A percentile compares a stretch with the other conserved stretches of the same genome.
phyloP scores from a whole-genome alignment of 306 rosid genomes.

The Sindora glabra region DNA sequence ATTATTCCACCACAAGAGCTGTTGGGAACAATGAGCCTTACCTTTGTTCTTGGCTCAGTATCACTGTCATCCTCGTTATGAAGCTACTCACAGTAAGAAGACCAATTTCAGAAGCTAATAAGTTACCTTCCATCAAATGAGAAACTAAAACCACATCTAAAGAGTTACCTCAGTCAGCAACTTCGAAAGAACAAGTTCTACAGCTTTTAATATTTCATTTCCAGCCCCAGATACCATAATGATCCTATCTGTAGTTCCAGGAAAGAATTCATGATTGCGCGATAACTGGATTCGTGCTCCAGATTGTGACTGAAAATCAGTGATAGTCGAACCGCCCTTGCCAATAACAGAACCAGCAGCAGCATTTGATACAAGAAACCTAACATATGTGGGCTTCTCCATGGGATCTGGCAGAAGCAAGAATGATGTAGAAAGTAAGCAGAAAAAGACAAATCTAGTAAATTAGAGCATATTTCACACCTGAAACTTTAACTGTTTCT shows the following conservation, averaged over 20 bases:
- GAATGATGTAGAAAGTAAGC: constrained; percentile 5
- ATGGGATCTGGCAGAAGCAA: constrained; percentile 49
- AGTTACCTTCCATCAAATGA: constrained; percentile 1
- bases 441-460: constrained; percentile 8
- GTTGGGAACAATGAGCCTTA: constrained; percentile 88
- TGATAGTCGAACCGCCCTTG: constrained; percentile 99
- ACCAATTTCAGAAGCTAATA: constrained; percentile 16
- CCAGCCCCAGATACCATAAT: constrained; percentile 90
- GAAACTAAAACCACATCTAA: constrained; percentile 9
- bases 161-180: constrained; percentile 83
- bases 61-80: constrained; percentile 78
- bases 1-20: constrained; percentile 98
- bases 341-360: constrained; percentile 99
- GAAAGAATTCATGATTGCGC: constrained; percentile 92
- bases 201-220: constrained; percentile 72
- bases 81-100: constrained; percentile 38
- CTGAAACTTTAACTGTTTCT: neutral
- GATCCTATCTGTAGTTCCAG: constrained; percentile 97
- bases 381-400: constrained; percentile 83
- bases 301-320: constrained; percentile 94
- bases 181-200: constrained; percentile 83
- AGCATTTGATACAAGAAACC: constrained; percentile 95
- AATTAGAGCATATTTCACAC: neutral
- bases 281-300: constrained; percentile 99
- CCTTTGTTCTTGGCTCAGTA: constrained; percentile 77